Base-by-base conservation (phyloP, 2,329 filamentous ascomycete species). In the Hortaea sp. region DNA sequence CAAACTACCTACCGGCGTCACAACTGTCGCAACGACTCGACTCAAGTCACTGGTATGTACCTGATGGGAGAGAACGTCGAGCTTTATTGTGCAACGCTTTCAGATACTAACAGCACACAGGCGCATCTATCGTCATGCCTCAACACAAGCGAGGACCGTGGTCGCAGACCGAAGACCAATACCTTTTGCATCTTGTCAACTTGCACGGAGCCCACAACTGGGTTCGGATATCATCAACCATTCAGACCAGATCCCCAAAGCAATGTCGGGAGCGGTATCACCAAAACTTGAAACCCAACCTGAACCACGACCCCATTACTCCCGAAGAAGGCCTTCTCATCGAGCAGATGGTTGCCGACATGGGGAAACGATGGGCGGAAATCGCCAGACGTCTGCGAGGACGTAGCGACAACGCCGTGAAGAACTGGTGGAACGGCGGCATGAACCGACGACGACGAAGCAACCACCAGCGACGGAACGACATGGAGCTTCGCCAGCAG, bases 391-490 rank as follows among this genome's bases (percentile, higher is more conserved):
- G 80, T 40, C 75, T 95, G 13, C 77, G 83, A 45, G 88, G 88
- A 53, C 83, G 89, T 60, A 94, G 88, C 65, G 89, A 95, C 71
- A 95, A 95, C 61, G 85, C 87, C 29, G 87, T 95, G 53, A 95
- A 95, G 78, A 95, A 95, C 67, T 95, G 88, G 88, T 95, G 86
- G 86, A 95, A 95, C 63, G 88, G 89, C 42, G 86, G 84, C 63
- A 85, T 89, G 76, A 95, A 95, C 69, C 80, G 88, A 59, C 76
- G 84, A 59, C 68, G 69, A 59, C 67, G 71, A 50, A 66, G 46
- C 55, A 63, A 53, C 60, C 65, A 62, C 51, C 58, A 60, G 38
- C 62, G 63, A 42, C 61, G 62, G 28, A 53, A 57, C 35, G 61
- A 64, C 46, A 55, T 59, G 46, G 57, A 62, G 31, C 53, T 59